A percentile compares a stretch with the other conserved stretches of the same genome.
These are phyloP conservation scores for Rhododendron simsii DNA, from an alignment of 148 eudicot genomes.

Conservation along the genomic window DNA sequence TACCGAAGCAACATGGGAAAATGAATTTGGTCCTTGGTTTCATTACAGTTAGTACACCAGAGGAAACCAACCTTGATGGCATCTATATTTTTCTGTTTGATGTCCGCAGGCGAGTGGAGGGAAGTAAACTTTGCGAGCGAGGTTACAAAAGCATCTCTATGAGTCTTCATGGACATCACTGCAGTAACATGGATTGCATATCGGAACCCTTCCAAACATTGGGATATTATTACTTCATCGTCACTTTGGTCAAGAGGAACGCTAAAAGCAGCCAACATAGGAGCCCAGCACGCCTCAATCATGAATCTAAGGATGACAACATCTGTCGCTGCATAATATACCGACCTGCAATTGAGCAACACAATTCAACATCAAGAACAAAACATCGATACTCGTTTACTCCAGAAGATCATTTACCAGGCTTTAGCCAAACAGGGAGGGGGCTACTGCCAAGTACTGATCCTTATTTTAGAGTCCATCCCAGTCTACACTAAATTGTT, in stretches of 20 bases:
- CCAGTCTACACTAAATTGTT: not conserved
- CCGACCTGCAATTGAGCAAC: slow-evolving; percentile 73
- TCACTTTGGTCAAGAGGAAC: slow-evolving; percentile 99
- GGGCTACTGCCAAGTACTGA: not conserved
- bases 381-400: not conserved
- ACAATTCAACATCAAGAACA: slow-evolving; percentile 18
- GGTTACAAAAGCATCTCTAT: slow-evolving; percentile 88
- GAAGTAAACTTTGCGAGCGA: slow-evolving; percentile 68
- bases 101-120: slow-evolving; percentile 43
- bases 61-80: slow-evolving; percentile 78
- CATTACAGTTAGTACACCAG: not conserved
- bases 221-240: slow-evolving; percentile 66
- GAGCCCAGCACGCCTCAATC: slow-evolving; percentile 99
- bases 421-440: not conserved
- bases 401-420: not conserved
- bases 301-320: slow-evolving; percentile 92
- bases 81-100: slow-evolving; percentile 87
- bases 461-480: not conserved
- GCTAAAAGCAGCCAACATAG: slow-evolving; percentile 99
- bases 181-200: slow-evolving; percentile 94
- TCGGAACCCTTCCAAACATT: slow-evolving; percentile 91
- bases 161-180: slow-evolving; percentile 99
- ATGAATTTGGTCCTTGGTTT: not conserved
- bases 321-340: slow-evolving; percentile 98
- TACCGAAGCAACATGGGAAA: not conserved